Evolutionary conservation across 2,329 filamentous ascomycete genomes (phyloP).

Genomic region (Colletotrichum orbiculare): DNA sequence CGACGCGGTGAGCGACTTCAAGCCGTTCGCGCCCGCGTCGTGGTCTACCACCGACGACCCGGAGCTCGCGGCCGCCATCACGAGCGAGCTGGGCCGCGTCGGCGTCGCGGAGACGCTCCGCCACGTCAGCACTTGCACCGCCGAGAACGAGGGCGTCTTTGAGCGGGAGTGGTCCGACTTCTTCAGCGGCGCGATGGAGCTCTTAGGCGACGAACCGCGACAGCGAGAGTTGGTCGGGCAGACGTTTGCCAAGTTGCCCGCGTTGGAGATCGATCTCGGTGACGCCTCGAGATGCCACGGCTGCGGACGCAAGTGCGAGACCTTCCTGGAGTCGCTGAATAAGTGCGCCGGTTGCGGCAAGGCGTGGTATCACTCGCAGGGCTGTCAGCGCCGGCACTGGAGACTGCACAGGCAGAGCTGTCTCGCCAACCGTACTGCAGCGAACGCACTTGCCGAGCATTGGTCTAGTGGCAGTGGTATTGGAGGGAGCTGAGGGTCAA

Average conservation of each 20-base stretch:
- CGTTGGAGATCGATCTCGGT: background rate
- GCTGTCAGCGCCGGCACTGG: slow-evolving; percentile 14
- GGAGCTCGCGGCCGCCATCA: background rate
- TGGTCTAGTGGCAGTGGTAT: too few species aligned
- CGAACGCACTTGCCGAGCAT: too few species aligned
- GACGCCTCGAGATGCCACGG: slow-evolving; percentile 6
- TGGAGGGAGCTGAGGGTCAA: too few species aligned
- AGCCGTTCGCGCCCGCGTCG: background rate
- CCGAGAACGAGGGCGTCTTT: background rate
- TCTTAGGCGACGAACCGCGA: background rate
- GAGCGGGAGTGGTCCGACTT: background rate
- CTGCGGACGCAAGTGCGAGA: background rate
- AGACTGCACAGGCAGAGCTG: slow-evolving; percentile 7
- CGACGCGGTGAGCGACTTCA: background rate
- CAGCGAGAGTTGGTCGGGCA: background rate
- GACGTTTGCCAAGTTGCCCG: background rate
- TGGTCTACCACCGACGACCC: background rate
- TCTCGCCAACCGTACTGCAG: slow-evolving; percentile 1
- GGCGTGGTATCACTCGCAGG: slow-evolving; percentile 20
- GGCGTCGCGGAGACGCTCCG: background rate
- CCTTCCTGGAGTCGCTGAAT: background rate
- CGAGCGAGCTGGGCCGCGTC: background rate
- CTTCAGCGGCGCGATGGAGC: background rate
- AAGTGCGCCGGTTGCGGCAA: slow-evolving; percentile 8
- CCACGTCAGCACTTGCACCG: background rate